A percentile compares a stretch with the other conserved stretches of the same genome.
Evolutionary conservation across 1,139 yeast species (phyloP).

Genomic region (Lodderomyces pseudojiufengensis): DNA sequence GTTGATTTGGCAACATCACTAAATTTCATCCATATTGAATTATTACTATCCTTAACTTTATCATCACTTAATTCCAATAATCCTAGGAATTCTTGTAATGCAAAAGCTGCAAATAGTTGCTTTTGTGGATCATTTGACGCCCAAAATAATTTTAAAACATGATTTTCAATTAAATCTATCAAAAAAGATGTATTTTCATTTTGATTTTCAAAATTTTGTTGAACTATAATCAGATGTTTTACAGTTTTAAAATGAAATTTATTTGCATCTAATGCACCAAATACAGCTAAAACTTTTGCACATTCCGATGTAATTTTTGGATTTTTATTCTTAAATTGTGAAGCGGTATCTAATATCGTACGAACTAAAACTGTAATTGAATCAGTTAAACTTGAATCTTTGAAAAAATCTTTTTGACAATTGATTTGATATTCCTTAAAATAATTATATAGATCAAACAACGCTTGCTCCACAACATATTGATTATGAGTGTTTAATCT

Average conservation of each 20-base stretch:
- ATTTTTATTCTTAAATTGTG: slow-evolving; percentile 50
- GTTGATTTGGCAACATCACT: slow-evolving; percentile 71
- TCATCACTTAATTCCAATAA: slow-evolving; percentile 53
- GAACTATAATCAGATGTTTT: slow-evolving; percentile 44
- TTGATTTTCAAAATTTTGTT: slow-evolving; percentile 60
- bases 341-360: slow-evolving; percentile 56
- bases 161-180: slow-evolving; percentile 59
- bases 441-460: slow-evolving; percentile 60
- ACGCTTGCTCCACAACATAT: slow-evolving; percentile 74
- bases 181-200: slow-evolving; percentile 64
- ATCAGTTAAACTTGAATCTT: slow-evolving; percentile 27
- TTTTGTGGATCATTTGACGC: slow-evolving; percentile 85
- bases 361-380: slow-evolving; percentile 46
- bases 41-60: slow-evolving; percentile 20
- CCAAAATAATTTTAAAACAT: slow-evolving; percentile 78
- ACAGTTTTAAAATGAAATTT: slow-evolving; percentile 50
- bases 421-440: slow-evolving; percentile 45
- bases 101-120: slow-evolving; percentile 81
- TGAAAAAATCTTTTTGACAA: slow-evolving; percentile 40
- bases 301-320: slow-evolving; percentile 54
- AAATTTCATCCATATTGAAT: slow-evolving; percentile 53
- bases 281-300: slow-evolving; percentile 65
- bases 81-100: slow-evolving; percentile 81
- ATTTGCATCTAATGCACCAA: slow-evolving; percentile 78
- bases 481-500: slow-evolving; percentile 66